Evolutionary conservation across 108 stramenopile species (phyloP).

Genomic region (Stephanodiscus minutulus): DNA sequence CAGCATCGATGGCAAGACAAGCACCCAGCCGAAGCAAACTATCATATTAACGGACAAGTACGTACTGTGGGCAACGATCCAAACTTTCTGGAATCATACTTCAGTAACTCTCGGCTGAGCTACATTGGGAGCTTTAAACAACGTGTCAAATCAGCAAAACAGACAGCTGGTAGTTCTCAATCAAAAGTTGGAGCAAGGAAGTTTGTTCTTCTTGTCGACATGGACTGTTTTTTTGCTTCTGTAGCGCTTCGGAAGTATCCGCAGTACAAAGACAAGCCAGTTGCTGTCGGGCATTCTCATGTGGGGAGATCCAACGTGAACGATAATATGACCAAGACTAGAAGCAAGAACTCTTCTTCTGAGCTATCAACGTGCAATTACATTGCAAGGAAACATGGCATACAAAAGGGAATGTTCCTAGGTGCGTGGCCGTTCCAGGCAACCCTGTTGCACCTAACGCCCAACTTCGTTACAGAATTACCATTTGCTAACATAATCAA

Average conservation of each 20-base stretch:
- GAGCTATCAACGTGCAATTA: conserved; percentile 96
- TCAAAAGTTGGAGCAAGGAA: conserved; percentile 47
- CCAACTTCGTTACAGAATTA: background rate
- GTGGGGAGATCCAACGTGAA: conserved; percentile 20
- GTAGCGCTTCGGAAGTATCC: conserved; percentile 87
- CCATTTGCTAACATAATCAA: background rate
- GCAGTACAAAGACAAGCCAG: conserved; percentile 76
- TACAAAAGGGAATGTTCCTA: conserved; percentile 93
- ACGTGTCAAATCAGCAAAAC: conserved; percentile 25
- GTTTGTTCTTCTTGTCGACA: conserved; percentile 91
- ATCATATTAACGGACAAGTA: conserved; percentile 36
- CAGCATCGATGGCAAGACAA: conserved; percentile 34
- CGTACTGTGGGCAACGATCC: conserved; percentile 78
- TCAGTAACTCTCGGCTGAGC: conserved; percentile 65
- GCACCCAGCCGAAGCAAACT: conserved; percentile 33
- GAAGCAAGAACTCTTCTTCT: conserved; percentile 61
- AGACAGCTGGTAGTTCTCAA: conserved; percentile 15
- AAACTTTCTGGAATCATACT: conserved; percentile 77
- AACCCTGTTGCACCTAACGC: background rate
- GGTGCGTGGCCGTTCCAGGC: background rate
- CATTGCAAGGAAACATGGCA: conserved; percentile 84
- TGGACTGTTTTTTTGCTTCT: conserved; percentile 96
- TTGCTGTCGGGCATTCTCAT: conserved; percentile 87
- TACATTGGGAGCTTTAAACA: conserved; percentile 87
- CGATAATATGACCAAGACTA: conserved; percentile 7